Conservation (phyloP, 495 filamentous ascomycete genomes). For the Zalerion maritima region DNA sequence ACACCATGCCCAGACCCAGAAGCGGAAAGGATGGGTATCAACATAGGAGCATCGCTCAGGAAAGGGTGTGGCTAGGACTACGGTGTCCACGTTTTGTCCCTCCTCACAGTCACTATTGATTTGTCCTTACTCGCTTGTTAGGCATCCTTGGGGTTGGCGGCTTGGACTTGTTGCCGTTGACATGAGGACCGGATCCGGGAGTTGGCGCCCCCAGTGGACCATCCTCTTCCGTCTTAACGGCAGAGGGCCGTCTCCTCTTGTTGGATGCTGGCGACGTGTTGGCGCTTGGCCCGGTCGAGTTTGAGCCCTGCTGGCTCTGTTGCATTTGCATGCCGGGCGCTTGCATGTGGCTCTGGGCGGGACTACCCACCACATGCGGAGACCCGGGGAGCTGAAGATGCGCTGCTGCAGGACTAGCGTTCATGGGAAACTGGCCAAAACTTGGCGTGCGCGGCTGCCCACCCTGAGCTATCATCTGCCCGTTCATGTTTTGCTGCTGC, state of each 20-base stretch:
- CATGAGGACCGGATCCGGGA: conserved; percentile 23
- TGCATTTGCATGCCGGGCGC: conserved; percentile 56
- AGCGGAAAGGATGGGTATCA: too few species aligned
- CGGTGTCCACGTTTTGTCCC: too few species aligned
- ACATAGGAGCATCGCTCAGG: too few species aligned
- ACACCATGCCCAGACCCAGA: too few species aligned
- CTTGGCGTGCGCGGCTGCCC: conserved; percentile 30
- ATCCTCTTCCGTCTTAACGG: conserved; percentile 63
- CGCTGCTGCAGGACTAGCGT: conserved; percentile 37
- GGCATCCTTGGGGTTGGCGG: conserved; percentile 31
- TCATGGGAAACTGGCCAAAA: conserved; percentile 35
- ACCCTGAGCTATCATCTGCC: conserved; percentile 24
- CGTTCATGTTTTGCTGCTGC: conserved; percentile 21
- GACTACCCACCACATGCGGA: conserved; percentile 39
- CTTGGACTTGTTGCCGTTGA: conserved; percentile 29
- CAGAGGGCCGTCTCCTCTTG: conserved; percentile 62
- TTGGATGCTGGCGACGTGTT: conserved; percentile 74
- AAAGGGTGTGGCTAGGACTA: too few species aligned
- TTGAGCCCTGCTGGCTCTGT: conserved; percentile 57
- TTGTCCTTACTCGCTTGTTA: too few species aligned
- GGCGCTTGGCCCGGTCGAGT: conserved; percentile 57
- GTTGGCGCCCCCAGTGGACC: conserved; percentile 30
- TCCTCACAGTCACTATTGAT: too few species aligned
- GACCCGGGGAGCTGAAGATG: conserved; percentile 45
- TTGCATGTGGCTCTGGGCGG: conserved; percentile 43